Percentiles rank a stretch among this genome's conserved stretches.
These are phyloP conservation scores for Panicum virgatum DNA, from an alignment of 202 grass and related monocot genomes.

Conservation along the genomic window DNA sequence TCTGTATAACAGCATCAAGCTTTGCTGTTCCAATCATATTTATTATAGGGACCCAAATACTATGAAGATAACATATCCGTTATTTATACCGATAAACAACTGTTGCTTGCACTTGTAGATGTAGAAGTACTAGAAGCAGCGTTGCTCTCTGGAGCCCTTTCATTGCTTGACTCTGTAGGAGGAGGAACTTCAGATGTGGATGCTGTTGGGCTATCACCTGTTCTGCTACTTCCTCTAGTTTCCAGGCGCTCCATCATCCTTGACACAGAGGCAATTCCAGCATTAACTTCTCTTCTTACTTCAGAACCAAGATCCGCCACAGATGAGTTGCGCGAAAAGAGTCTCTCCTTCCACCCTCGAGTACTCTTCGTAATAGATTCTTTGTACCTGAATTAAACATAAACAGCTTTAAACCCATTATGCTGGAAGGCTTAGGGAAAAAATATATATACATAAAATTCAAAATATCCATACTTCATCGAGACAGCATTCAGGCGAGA, in stretches of 20 bases:
- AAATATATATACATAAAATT: not conserved
- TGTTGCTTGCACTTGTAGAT: conserved; percentile 40
- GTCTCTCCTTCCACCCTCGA: conserved; percentile 87
- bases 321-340: conserved; percentile 74
- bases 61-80: conserved; percentile 28
- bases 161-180: conserved; percentile 52
- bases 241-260: conserved; percentile 85
- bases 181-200: conserved; percentile 45
- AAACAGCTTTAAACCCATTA: conserved; percentile 10
- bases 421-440: conserved; percentile 11
- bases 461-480: conserved; percentile 60
- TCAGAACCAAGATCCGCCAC: conserved; percentile 90
- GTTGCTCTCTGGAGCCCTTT: conserved; percentile 46
- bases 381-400: conserved; percentile 70
- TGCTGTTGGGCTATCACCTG: conserved; percentile 38
- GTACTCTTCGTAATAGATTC: conserved; percentile 97
- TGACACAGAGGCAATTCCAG: conserved; percentile 81
- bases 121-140: conserved; percentile 29
- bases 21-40: conserved; percentile 41
- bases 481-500: conserved; percentile 87
- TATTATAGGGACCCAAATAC: conserved; percentile 18
- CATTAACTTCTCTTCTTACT: conserved; percentile 85
- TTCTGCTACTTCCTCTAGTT: conserved; percentile 62
- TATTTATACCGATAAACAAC: conserved; percentile 51
- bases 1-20: conserved; percentile 19